Evolutionary conservation across 2,329 filamentous ascomycete genomes (phyloP).

Genomic region (Lecanicillium sp.): DNA sequence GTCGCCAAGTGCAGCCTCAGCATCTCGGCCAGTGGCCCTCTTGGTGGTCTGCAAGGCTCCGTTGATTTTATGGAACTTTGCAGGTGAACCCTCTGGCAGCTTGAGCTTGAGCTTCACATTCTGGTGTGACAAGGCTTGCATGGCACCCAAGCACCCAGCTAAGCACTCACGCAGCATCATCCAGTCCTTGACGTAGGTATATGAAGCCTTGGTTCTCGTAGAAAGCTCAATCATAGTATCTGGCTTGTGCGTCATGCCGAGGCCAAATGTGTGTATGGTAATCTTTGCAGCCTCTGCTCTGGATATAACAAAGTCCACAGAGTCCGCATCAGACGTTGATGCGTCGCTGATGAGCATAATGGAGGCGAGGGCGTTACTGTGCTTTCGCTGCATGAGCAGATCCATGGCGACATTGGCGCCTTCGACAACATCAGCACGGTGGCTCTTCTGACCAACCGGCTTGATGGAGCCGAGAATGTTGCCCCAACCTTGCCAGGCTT

Average conservation of each 20-base stretch:
- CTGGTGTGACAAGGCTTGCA: conserved; percentile 95
- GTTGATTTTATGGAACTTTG: conserved; percentile 98
- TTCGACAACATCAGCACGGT: conserved; percentile 92
- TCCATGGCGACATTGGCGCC: conserved; percentile 98
- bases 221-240: conserved; percentile 98
- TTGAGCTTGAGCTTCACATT: conserved; percentile 94
- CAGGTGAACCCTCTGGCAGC: conserved; percentile 89
- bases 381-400: conserved; percentile 92
- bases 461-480: conserved; percentile 81
- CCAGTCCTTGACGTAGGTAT: conserved; percentile 99
- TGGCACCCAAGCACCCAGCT: conserved; percentile 81
- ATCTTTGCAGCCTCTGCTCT: conserved; percentile 96
- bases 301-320: conserved; percentile 95
- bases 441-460: conserved; percentile 91
- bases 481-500: conserved; percentile 86
- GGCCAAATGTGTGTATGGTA: conserved; percentile 89
- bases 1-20: conserved; percentile 86
- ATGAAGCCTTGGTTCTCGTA: conserved; percentile 89
- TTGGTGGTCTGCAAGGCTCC: conserved; percentile 95
- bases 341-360: conserved; percentile 97
- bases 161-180: conserved; percentile 99
- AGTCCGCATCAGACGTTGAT: conserved; percentile 86
- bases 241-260: conserved; percentile 94
- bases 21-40: conserved; percentile 86
- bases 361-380: conserved; percentile 88